Evolutionary conservation across 2,329 filamentous ascomycete genomes (phyloP).

Genomic region (Capronia epimyces): DNA sequence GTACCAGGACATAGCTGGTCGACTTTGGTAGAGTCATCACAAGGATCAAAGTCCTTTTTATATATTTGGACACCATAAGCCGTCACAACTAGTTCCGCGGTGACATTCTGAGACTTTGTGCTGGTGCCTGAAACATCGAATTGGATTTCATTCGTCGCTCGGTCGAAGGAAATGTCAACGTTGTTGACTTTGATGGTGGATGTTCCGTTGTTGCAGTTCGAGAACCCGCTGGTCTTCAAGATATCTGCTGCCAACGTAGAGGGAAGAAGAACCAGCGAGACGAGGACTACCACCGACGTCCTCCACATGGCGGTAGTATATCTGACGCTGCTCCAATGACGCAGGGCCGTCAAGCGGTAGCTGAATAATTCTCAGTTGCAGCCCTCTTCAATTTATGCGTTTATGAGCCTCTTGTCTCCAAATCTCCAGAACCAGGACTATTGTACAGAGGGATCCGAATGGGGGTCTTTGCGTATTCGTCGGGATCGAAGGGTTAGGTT

Average conservation of each 20-base stretch:
- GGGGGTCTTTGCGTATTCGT: not conserved
- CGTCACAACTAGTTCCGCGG: slow-evolving; percentile 65
- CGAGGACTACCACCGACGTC: slow-evolving; percentile 13
- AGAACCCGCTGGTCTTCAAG: slow-evolving; percentile 75
- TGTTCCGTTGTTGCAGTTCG: slow-evolving; percentile 56
- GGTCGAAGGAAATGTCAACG: slow-evolving; percentile 74
- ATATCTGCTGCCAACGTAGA: slow-evolving; percentile 61
- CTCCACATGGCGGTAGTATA: slow-evolving; percentile 17
- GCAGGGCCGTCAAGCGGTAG: slow-evolving; percentile 3
- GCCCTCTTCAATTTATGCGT: not conserved
- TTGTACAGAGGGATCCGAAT: not conserved
- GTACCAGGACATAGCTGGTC: slow-evolving; percentile 73
- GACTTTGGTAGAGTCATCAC: slow-evolving; percentile 61
- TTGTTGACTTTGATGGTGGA: slow-evolving; percentile 63
- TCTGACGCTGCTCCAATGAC: slow-evolving; percentile 1
- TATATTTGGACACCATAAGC: slow-evolving; percentile 84
- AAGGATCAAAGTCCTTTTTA: slow-evolving; percentile 76
- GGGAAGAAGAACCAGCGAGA: slow-evolving; percentile 21
- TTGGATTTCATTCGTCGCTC: slow-evolving; percentile 62
- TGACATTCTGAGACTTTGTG: slow-evolving; percentile 69
- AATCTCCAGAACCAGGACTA: not conserved
- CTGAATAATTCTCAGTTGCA: not conserved
- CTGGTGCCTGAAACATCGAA: slow-evolving; percentile 83
- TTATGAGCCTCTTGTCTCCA: not conserved
- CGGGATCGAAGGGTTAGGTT: not conserved